Evolutionary conservation across 257 asterid species (phyloP).

Genomic region (Solanum verrucosum): DNA sequence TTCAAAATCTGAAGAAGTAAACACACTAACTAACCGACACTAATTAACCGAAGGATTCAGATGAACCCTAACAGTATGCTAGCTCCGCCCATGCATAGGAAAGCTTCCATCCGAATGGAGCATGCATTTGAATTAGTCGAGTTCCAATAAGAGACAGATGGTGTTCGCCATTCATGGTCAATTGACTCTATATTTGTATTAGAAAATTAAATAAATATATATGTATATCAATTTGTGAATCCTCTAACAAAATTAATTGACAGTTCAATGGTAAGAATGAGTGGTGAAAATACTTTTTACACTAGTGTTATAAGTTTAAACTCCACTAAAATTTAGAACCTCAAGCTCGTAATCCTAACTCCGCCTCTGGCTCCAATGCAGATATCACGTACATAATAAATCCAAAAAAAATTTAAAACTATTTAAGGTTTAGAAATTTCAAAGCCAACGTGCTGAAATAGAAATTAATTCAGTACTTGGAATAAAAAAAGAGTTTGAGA

Average conservation of each 20-base stretch:
- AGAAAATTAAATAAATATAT: not conserved
- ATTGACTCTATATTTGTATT: not conserved
- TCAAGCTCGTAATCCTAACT: not conserved
- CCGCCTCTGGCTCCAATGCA: too few species aligned
- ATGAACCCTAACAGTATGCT: too few species aligned
- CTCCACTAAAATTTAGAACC: not conserved
- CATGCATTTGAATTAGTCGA: not conserved
- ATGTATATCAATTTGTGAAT: not conserved
- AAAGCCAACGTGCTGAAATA: not conserved
- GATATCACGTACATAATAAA: not conserved
- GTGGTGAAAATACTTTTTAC: too few species aligned
- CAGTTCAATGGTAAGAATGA: too few species aligned
- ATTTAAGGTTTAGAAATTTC: not conserved
- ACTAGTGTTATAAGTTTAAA: too few species aligned
- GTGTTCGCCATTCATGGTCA: not conserved
- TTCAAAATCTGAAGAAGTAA: too few species aligned
- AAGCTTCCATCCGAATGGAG: not conserved
- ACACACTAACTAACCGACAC: too few species aligned
- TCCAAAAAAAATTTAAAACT: not conserved
- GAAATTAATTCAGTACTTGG: not conserved
- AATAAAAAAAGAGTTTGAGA: not conserved
- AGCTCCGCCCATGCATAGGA: not conserved
- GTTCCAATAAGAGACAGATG: not conserved
- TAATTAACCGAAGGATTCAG: too few species aligned
- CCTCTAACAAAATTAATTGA: too few species aligned